Evolutionary conservation across 2,329 filamentous ascomycete species (phyloP).

Genomic region (Alternaria panax): DNA sequence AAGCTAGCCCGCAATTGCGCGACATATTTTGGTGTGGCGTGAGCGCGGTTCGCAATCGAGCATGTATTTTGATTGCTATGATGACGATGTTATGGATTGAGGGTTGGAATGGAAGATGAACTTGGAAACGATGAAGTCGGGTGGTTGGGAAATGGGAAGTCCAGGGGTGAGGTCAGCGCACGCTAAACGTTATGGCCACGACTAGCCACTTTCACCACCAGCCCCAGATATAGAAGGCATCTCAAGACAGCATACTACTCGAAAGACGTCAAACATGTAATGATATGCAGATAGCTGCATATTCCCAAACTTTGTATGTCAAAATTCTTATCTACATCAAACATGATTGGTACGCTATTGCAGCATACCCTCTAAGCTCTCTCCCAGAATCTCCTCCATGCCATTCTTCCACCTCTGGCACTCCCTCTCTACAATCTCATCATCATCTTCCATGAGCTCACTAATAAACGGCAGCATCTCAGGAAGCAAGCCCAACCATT

Average conservation of each 20-base stretch:
- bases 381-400: constrained; percentile 88
- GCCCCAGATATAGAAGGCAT: background rate
- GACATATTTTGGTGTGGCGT: background rate
- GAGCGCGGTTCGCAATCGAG: background rate
- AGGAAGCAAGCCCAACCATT: constrained; percentile 88
- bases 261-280: background rate
- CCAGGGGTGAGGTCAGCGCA: background rate
- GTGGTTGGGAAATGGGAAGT: background rate
- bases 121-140: background rate
- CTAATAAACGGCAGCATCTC: constrained; percentile 98
- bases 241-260: background rate
- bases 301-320: background rate
- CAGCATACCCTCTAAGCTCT: constrained; percentile 91
- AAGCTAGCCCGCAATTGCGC: background rate
- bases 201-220: background rate
- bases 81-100: background rate
- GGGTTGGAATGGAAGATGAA: background rate
- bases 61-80: background rate
- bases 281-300: background rate
- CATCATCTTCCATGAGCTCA: constrained; percentile 94
- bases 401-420: constrained; percentile 87
- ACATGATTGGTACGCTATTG: constrained; percentile 60
- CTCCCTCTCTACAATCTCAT: constrained; percentile 89
- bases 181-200: background rate
- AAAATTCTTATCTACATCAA: background rate